phyloP scores from a whole-genome alignment of 805 yeast genomes.

The Metschnikowia hibisci region DNA sequence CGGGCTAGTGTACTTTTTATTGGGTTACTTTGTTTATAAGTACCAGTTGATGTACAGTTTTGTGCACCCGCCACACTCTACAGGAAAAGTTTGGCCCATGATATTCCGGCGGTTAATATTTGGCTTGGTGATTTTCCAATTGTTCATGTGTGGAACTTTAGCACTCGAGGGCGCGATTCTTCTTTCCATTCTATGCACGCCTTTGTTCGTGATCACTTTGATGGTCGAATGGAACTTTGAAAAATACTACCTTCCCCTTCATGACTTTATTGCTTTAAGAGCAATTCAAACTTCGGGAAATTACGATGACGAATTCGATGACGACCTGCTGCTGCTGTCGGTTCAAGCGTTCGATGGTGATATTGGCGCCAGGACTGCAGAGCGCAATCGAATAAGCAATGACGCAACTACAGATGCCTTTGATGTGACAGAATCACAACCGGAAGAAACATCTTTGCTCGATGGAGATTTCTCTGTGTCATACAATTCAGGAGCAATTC shows the following conservation, averaged over 20 bases:
- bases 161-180: slow-evolving; percentile 57
- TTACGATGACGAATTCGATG: slow-evolving; percentile 41
- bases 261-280: slow-evolving; percentile 53
- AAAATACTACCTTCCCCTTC: slow-evolving; percentile 50
- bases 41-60: slow-evolving; percentile 58
- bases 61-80: slow-evolving; percentile 63
- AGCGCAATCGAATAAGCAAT: neutral
- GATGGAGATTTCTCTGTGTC: slow-evolving; percentile 18
- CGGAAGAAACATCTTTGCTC: slow-evolving; percentile 7
- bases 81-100: slow-evolving; percentile 67
- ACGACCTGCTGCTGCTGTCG: slow-evolving; percentile 24
- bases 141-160: slow-evolving; percentile 62
- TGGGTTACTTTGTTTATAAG: slow-evolving; percentile 59
- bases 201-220: slow-evolving; percentile 45
- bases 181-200: slow-evolving; percentile 45
- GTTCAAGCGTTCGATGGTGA: neutral
- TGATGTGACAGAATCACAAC: neutral
- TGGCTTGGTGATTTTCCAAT: slow-evolving; percentile 52
- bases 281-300: slow-evolving; percentile 47
- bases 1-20: slow-evolving; percentile 51
- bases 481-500: slow-evolving; percentile 8
- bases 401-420: neutral
- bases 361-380: neutral
- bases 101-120: slow-evolving; percentile 52
- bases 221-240: slow-evolving; percentile 49